These are phyloP conservation scores for Suhomyces bribrorum DNA, from an alignment of 1,139 yeast genomes.

Conservation along the genomic window DNA sequence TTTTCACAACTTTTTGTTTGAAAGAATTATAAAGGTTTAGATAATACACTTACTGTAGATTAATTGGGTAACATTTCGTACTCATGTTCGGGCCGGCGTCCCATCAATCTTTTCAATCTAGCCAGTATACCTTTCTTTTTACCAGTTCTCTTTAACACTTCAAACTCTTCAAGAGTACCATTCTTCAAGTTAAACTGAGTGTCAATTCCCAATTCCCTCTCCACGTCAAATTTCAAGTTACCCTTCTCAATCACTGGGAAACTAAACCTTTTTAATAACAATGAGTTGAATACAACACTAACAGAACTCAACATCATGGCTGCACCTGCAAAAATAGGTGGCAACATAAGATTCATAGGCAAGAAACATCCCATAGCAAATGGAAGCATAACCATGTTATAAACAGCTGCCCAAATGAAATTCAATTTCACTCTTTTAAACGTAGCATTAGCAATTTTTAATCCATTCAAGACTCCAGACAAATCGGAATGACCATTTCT, in stretches of 20 bases:
- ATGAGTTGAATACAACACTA: constrained; percentile 82
- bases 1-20: background rate
- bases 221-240: constrained; percentile 21
- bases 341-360: constrained; percentile 74
- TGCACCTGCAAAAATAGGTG: constrained; percentile 90
- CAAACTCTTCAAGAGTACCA: constrained; percentile 35
- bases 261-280: constrained; percentile 65
- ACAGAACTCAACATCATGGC: constrained; percentile 94
- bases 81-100: constrained; percentile 3
- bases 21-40: background rate
- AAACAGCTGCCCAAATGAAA: constrained; percentile 81
- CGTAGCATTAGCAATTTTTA: constrained; percentile 71
- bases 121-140: constrained; percentile 3
- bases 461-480: constrained; percentile 67
- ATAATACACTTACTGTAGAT: background rate
- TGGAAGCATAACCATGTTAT: constrained; percentile 87
- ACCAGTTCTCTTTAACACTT: constrained; percentile 24
- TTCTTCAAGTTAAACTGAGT: constrained; percentile 32
- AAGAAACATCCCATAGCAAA: constrained; percentile 90
- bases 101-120: constrained; percentile 2
- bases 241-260: constrained; percentile 35
- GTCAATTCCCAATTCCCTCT: constrained; percentile 19
- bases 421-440: constrained; percentile 77
- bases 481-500: constrained; percentile 43
- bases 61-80: constrained; percentile 14